Evolutionary conservation across 2,329 filamentous ascomycete species (phyloP).

Genomic region (Coniosporium tulheliwenetii): DNA sequence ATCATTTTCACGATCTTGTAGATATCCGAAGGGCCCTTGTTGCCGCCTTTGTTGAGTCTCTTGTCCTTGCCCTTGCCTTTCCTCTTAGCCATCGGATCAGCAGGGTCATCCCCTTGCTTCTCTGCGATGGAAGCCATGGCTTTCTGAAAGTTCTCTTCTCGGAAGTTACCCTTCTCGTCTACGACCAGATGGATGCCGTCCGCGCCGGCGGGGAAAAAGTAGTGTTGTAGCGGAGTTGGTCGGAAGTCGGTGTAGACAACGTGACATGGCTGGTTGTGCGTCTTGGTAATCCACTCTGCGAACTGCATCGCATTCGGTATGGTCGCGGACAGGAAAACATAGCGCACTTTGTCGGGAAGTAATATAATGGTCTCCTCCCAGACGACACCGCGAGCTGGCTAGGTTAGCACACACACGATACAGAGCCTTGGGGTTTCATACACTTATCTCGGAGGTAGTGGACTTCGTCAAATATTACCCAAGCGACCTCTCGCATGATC

Average conservation of each 20-base stretch:
- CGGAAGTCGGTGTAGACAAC: constrained; percentile 98
- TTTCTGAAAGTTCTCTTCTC: constrained; percentile 93
- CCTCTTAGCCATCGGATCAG: constrained; percentile 61
- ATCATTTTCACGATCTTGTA: constrained; percentile 99
- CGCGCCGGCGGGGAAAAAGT: constrained; percentile 87
- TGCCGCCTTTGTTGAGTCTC: constrained; percentile 78
- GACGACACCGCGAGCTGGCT: constrained; percentile 65
- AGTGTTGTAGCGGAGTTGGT: constrained; percentile 90
- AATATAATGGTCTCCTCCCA: constrained; percentile 99
- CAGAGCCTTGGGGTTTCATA: constrained; percentile 8
- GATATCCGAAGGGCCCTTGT: constrained; percentile 60
- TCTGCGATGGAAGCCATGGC: constrained; percentile 85
- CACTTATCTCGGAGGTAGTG: constrained; percentile 93
- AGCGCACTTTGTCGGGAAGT: constrained; percentile 93
- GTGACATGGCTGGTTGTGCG: constrained; percentile 92
- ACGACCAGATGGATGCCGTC: constrained; percentile 90
- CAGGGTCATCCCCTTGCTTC: constrained; percentile 70
- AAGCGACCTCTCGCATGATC: constrained; percentile 98
- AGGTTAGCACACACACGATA: neutral
- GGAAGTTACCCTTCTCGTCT: constrained; percentile 90
- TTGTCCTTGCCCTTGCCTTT: constrained; percentile 88
- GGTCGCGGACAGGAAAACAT: constrained; percentile 94
- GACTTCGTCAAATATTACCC: constrained; percentile 97
- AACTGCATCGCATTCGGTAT: constrained; percentile 99
- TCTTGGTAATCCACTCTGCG: constrained; percentile 97